Conservation (phyloP, 805 yeast species). For the Nakazawaea populi region DNA sequence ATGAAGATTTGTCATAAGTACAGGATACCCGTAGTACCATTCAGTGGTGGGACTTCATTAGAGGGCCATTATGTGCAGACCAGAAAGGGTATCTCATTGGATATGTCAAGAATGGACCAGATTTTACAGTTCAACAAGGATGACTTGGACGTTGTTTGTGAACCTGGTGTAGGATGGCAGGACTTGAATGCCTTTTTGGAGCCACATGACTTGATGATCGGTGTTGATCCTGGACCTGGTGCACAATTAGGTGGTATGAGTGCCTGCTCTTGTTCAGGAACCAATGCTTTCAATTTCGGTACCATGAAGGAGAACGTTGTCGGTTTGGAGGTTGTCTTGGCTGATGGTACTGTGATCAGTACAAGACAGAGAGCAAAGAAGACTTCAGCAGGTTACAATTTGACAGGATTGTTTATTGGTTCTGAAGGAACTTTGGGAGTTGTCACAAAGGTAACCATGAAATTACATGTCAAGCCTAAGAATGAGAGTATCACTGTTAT, state of each 20-base stretch:
- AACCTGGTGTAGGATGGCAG: conserved; percentile 69
- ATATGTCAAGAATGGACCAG: conserved; percentile 45
- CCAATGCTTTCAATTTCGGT: conserved; percentile 75
- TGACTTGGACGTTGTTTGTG: conserved; percentile 60
- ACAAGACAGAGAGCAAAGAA: conserved; percentile 68
- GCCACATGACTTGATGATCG: conserved; percentile 45
- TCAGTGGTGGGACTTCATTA: conserved; percentile 58
- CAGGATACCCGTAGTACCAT: conserved; percentile 57
- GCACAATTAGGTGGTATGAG: conserved; percentile 77
- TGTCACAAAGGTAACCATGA: conserved; percentile 52
- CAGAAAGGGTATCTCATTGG: conserved; percentile 47
- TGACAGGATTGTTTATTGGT: conserved; percentile 64
- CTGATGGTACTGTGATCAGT: conserved; percentile 69
- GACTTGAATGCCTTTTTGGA: conserved; percentile 42
- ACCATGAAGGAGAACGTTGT: conserved; percentile 74
- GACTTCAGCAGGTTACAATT: conserved; percentile 68
- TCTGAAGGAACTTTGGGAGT: conserved; percentile 65
- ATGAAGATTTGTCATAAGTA: conserved; percentile 51
- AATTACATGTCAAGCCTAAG: conserved; percentile 46
- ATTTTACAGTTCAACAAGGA: conserved; percentile 42
- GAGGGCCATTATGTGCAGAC: conserved; percentile 65
- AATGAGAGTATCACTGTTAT: conserved; percentile 57
- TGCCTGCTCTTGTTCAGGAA: conserved; percentile 67
- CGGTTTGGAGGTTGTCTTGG: conserved; percentile 63
- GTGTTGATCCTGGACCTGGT: conserved; percentile 72